phyloP scores from a whole-genome alignment of 1,284 basidiomycete genomes.

The Tilletia setariae region DNA sequence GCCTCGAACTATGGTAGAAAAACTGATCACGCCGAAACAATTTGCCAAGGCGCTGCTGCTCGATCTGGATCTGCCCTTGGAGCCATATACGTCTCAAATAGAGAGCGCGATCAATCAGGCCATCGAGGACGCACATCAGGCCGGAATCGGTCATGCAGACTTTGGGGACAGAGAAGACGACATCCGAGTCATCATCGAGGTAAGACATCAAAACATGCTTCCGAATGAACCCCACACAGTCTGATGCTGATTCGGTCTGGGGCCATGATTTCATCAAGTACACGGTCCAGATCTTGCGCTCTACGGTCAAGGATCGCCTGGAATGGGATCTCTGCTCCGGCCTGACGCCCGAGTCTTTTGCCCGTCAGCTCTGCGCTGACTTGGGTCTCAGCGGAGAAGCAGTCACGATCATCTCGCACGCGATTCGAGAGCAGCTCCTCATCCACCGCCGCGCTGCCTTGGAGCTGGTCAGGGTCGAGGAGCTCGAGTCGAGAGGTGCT shows the following conservation, averaged over 20 bases:
- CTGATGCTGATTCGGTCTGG: too few species aligned
- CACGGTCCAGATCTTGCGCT: constrained; percentile 91
- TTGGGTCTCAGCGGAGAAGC: constrained; percentile 85
- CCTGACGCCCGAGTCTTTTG: constrained; percentile 83
- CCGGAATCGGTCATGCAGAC: constrained; percentile 16
- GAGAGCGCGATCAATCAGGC: constrained; percentile 83
- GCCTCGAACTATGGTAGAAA: constrained; percentile 52
- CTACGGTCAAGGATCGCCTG: constrained; percentile 87
- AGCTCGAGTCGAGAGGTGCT: constrained; percentile 60
- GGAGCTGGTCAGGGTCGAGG: constrained; percentile 68
- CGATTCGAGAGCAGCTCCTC: constrained; percentile 88
- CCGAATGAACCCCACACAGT: too few species aligned
- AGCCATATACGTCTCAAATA: constrained; percentile 71
- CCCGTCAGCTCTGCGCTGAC: constrained; percentile 75
- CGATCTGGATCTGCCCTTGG: constrained; percentile 74
- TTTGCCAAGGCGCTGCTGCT: constrained; percentile 83
- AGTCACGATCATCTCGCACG: constrained; percentile 80
- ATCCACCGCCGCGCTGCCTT: constrained; percentile 88
- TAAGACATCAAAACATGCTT: constrained; percentile 20
- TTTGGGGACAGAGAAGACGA: constrained; percentile 43
- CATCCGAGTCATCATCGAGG: constrained; percentile 46
- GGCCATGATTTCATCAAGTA: constrained; percentile 63
- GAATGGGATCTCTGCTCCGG: constrained; percentile 96
- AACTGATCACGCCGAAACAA: constrained; percentile 71
- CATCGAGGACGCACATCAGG: constrained; percentile 73